Conservation (phyloP, 1,139 yeast species). For the Yamadazyma dendronema region DNA sequence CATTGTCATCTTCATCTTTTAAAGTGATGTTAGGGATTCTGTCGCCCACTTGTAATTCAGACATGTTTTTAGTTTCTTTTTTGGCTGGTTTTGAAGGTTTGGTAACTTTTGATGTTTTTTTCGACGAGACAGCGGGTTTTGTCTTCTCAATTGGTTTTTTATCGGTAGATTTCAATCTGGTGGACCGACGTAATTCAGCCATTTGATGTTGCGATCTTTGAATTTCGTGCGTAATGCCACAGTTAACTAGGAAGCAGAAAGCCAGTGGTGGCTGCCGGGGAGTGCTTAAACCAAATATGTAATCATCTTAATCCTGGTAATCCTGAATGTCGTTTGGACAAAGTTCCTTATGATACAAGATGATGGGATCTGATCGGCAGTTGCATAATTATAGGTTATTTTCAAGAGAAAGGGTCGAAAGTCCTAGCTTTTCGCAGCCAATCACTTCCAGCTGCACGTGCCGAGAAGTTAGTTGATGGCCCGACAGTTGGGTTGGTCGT, state of each 20-base stretch:
- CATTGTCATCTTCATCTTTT: constrained; percentile 64
- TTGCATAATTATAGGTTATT: too few relatives aligned
- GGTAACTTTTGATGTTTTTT: constrained; percentile 13
- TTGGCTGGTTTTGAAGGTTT: constrained; percentile 7
- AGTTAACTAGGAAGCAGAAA: not conserved
- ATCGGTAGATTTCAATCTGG: constrained; percentile 26
- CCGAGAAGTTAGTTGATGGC: too few relatives aligned
- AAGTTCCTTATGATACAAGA: too few relatives aligned
- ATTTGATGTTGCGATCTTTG: constrained; percentile 18
- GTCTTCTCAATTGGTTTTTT: constrained; percentile 20
- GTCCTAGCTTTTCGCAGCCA: too few relatives aligned
- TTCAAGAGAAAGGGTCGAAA: too few relatives aligned
- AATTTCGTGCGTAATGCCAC: constrained; percentile 3
- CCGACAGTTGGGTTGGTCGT: too few relatives aligned
- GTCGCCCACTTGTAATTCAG: constrained; percentile 60
- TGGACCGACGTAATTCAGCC: constrained; percentile 56
- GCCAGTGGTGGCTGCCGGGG: too few relatives aligned
- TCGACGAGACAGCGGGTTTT: constrained; percentile 10
- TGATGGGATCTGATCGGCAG: too few relatives aligned
- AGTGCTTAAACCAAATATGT: too few relatives aligned
- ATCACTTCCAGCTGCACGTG: too few relatives aligned
- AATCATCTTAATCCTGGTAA: too few relatives aligned
- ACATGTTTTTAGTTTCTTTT: constrained; percentile 7
- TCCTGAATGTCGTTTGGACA: too few relatives aligned
- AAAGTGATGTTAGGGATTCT: constrained; percentile 64